Base-by-base conservation (phyloP, 2,329 filamentous ascomycete genomes). In the Stachybotrys chlorohalonatus region DNA sequence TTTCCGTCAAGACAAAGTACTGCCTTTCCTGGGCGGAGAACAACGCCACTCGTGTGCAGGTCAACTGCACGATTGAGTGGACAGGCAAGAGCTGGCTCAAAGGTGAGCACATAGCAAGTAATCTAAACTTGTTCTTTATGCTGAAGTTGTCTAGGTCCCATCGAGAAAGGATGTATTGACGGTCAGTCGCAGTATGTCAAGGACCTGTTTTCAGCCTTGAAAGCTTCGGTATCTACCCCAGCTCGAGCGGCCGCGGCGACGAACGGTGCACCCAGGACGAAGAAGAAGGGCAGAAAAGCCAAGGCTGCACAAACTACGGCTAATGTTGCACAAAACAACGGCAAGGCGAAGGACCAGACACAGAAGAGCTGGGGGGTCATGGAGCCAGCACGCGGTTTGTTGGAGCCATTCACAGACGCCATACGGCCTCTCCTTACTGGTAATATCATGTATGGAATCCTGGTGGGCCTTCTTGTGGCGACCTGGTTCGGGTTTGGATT, bases 51-150 rank as follows among this genome's bases (percentile, higher is more conserved):
- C 82, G 91, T 31, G 74, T 99, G 32, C 84, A 94, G 58, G 87
- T 93, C 73, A 96, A 87, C 61, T 96, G 90, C 68, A 87, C 85
- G 2, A 89, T 96, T 48, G 95, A 99, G 66, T 99, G 95, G 95
- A 86, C 87, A 4, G 92, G 92, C 63, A 99, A 97, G 78, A 96
- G 92, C 75, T 99, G 94, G 94, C 75, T 99, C 49, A 96, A 94
- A 75, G 90, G 92, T 95, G 76, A 67, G 77, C 66, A 6, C 30
- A 24, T 15, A 46, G 11, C 32, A 9, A 8, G 31, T 31, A 9
- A 13, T 42, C 24, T 42, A 42, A 3, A 9, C 36, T 13, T 13
- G 13, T 9, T 13, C 9, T 16, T 11, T 30, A 51, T 56, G 52
- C 69, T 76, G 59, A 77, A 56, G 39, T 17, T 52, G 53, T 48